Conservation (phyloP, 2,329 filamentous ascomycete species). For the Atkinsonella hypoxylon region DNA sequence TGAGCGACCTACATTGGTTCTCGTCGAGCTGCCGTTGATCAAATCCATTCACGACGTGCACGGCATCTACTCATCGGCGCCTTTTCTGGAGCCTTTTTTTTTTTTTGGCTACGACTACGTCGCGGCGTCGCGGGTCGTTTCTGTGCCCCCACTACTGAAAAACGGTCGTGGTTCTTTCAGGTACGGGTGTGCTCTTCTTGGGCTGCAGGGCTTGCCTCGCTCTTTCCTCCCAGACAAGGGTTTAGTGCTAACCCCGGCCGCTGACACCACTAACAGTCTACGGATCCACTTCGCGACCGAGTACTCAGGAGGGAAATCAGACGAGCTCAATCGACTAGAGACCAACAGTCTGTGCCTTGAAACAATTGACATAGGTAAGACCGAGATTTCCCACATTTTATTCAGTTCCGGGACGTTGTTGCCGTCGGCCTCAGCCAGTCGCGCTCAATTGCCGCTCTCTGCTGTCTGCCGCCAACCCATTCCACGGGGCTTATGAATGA, state of each 20-base stretch:
- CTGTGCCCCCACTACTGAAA: slow-evolving; percentile 2
- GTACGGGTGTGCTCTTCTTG: slow-evolving; percentile 4
- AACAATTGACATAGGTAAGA: slow-evolving; percentile 1
- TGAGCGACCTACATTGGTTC: no score
- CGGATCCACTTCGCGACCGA: slow-evolving; percentile 2
- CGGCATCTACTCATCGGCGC: background rate
- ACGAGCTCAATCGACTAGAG: slow-evolving; percentile 2
- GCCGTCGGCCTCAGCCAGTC: background rate
- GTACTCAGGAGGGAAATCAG: background rate
- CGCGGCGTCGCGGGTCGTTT: slow-evolving; percentile 3
- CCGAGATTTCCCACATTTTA: background rate
- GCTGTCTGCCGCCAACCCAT: background rate
- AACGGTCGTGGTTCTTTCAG: slow-evolving; percentile 4
- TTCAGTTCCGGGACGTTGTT: background rate
- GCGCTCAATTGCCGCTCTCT: background rate
- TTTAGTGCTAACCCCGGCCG: slow-evolving; percentile 6
- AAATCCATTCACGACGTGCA: background rate
- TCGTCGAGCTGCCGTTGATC: background rate
- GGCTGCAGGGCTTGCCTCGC: slow-evolving; percentile 3
- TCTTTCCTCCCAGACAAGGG: slow-evolving; percentile 3
- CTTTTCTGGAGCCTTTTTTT: background rate
- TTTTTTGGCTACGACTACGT: slow-evolving; percentile 2
- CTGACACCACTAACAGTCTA: slow-evolving; percentile 4
- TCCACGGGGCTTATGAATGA: no score
- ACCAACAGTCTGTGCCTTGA: background rate